A percentile compares a stretch with the other conserved stretches of the same genome.
phyloP scores from a whole-genome alignment of 345 rosid genomes.

The Ailanthus altissimus region DNA sequence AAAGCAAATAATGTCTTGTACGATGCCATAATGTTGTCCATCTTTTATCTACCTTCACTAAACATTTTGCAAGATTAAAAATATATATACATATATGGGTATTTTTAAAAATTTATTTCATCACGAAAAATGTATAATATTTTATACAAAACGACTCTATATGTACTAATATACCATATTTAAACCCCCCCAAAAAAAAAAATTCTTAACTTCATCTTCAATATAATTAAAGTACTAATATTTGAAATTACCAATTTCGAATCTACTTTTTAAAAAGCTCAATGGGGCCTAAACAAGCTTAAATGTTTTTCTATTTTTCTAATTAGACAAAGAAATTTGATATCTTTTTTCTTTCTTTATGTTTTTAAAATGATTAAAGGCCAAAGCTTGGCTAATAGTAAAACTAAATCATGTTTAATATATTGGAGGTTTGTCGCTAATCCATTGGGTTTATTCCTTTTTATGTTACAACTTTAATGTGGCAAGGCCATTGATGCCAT shows the following conservation, averaged over 20 bases:
- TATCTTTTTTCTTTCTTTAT: conserved; percentile 10
- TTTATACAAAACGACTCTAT: too few relatives aligned
- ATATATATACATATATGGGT: too few relatives aligned
- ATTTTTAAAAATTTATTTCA: neutral
- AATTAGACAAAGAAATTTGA: conserved; percentile 23
- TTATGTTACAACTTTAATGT: conserved; percentile 35
- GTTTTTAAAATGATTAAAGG: conserved; percentile 25
- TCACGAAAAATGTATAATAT: neutral
- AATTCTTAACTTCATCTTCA: too few relatives aligned
- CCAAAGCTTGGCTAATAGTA: conserved; percentile 15
- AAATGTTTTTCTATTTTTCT: conserved; percentile 20
- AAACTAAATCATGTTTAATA: conserved; percentile 19
- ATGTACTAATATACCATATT: too few relatives aligned
- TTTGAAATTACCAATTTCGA: neutral
- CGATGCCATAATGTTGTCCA: neutral
- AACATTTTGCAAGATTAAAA: too few relatives aligned
- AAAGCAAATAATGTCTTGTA: neutral
- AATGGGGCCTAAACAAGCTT: conserved; percentile 37
- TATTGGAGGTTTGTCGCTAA: conserved; percentile 29
- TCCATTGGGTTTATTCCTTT: conserved; percentile 27
- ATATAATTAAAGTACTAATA: too few relatives aligned
- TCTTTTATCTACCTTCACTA: neutral
- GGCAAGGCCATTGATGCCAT: conserved; percentile 40
- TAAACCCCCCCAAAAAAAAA: too few relatives aligned
- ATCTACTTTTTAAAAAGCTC: conserved; percentile 25